Conservation (phyloP, 2,329 filamentous ascomycete genomes). For the Talaromyces albobiverticillius region DNA sequence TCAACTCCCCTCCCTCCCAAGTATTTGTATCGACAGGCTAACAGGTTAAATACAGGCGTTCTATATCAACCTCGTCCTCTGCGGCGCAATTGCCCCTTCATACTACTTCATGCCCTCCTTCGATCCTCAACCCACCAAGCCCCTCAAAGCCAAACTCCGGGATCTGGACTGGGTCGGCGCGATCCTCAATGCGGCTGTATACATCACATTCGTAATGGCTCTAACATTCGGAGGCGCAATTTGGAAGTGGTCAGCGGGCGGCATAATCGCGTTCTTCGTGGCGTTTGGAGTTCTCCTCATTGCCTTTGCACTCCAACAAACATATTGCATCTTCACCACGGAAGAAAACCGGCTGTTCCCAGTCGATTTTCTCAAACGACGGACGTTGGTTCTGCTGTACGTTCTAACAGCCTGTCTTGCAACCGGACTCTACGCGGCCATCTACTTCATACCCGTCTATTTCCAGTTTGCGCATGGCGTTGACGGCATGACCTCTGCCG, state of each 20-base stretch:
- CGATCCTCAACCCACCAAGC: slow-evolving; percentile 20
- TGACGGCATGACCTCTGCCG: slow-evolving; percentile 26
- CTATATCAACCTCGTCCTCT: slow-evolving; percentile 55
- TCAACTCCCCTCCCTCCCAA: background rate
- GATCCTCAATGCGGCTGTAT: slow-evolving; percentile 40
- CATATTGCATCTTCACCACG: slow-evolving; percentile 3
- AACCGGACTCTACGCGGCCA: slow-evolving; percentile 9
- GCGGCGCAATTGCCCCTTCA: slow-evolving; percentile 43
- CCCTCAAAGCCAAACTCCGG: slow-evolving; percentile 8
- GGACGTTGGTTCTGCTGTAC: background rate
- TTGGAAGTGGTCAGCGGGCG: slow-evolving; percentile 47
- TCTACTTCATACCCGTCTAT: slow-evolving; percentile 55
- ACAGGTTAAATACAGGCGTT: slow-evolving; percentile 12
- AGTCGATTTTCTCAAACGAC: background rate
- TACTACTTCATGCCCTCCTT: slow-evolving; percentile 39
- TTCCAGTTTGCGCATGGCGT: slow-evolving; percentile 50
- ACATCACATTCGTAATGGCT: slow-evolving; percentile 44
- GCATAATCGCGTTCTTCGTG: slow-evolving; percentile 40
- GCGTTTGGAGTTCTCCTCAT: slow-evolving; percentile 45
- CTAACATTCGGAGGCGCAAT: slow-evolving; percentile 50
- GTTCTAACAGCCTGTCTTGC: background rate
- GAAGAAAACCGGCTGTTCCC: slow-evolving; percentile 2
- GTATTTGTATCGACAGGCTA: background rate
- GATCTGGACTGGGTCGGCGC: slow-evolving; percentile 17
- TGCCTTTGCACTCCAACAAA: slow-evolving; percentile 42